phyloP scores from a whole-genome alignment of 345 rosid genomes.

The Hypericum androsaemum region DNA sequence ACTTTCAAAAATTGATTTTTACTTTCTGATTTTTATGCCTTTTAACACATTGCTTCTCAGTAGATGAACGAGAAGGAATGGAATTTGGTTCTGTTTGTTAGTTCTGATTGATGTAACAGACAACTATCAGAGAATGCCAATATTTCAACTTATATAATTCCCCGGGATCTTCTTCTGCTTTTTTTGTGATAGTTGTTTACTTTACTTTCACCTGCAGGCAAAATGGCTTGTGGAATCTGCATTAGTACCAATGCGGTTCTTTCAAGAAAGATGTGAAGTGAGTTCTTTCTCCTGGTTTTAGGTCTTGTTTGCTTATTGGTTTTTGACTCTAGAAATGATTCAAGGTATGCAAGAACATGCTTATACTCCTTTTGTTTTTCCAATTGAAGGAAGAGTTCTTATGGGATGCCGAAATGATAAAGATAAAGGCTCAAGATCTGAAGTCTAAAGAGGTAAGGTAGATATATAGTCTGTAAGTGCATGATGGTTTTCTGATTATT shows the following conservation, averaged over 20 bases:
- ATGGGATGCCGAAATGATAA: slow-evolving; percentile 95
- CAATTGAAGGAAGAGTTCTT: slow-evolving; percentile 81
- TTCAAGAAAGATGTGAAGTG: slow-evolving; percentile 97
- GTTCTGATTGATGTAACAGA: no score
- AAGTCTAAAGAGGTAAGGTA: slow-evolving; percentile 89
- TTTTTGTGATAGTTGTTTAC: not conserved
- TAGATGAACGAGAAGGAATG: no score
- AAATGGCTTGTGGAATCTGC: slow-evolving; percentile 91
- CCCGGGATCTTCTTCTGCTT: not conserved
- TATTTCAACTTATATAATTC: not conserved
- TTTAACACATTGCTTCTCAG: no score
- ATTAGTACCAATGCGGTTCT: slow-evolving; percentile 71
- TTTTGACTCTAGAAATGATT: no score
- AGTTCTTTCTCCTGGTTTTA: slow-evolving; percentile 4
- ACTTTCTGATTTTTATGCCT: no score
- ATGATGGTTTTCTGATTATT: no score
- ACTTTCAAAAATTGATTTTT: no score
- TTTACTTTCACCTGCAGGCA: slow-evolving; percentile 44
- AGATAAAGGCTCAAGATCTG: slow-evolving; percentile 94
- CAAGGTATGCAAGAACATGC: no score
- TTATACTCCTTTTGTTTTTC: no score
- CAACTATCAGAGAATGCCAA: not conserved
- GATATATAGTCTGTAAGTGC: not conserved
- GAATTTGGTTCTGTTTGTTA: no score
- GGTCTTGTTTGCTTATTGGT: no score